Evolutionary conservation across 257 asterid genomes (phyloP).

Genomic region (Lithospermum erythrorhizon): DNA sequence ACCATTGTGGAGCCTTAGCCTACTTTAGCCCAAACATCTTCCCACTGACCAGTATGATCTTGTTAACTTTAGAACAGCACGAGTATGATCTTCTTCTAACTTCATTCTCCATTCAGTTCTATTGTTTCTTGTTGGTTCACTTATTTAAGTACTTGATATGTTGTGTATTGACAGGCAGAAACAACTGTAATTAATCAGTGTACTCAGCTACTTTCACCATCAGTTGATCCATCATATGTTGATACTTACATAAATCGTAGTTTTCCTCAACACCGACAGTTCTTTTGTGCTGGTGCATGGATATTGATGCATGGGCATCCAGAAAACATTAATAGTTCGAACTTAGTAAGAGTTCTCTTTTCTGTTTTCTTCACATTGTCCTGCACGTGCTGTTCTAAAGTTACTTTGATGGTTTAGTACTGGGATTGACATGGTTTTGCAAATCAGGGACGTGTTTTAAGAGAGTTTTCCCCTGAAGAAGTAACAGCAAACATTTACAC

Average conservation of each 20-base stretch:
- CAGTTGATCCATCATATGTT: conserved; percentile 80
- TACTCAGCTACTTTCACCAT: conserved; percentile 78
- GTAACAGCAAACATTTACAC: conserved; percentile 84
- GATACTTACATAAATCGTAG: conserved; percentile 77
- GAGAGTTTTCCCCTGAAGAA: conserved; percentile 98
- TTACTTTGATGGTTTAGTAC: not conserved
- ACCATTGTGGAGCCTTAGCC: too few species aligned
- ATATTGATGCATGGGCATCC: conserved; percentile 86
- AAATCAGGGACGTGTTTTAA: conserved; percentile 74
- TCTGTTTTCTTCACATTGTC: conserved; percentile 1
- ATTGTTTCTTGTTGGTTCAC: not conserved
- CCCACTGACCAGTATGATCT: too few species aligned
- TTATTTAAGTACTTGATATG: not conserved
- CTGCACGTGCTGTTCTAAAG: not conserved
- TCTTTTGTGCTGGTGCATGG: conserved; percentile 98
- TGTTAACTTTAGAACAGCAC: too few species aligned
- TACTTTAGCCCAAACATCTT: too few species aligned
- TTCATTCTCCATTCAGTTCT: not conserved
- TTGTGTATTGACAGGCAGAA: conserved; percentile 60
- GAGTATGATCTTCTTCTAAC: too few species aligned
- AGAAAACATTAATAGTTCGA: conserved; percentile 77
- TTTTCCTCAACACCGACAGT: conserved; percentile 75
- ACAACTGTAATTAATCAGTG: conserved; percentile 84
- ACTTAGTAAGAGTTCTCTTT: conserved; percentile 50
- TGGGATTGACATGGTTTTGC: not conserved